A percentile compares a stretch with the other conserved stretches of the same genome.
Conservation (phyloP, 345 rosid species). For the Linum tenue region DNA sequence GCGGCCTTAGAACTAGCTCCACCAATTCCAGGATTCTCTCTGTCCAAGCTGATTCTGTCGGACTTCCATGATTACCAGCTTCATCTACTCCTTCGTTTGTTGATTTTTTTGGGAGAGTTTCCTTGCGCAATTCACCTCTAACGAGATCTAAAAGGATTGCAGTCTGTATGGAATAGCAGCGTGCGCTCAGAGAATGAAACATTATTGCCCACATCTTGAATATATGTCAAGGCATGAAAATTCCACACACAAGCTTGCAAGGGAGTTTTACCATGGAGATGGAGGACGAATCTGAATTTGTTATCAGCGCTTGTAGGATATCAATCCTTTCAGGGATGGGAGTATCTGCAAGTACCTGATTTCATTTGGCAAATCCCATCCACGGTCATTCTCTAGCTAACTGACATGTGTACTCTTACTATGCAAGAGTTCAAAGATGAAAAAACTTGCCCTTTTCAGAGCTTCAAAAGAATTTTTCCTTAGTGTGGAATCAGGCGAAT, state of each 20-base stretch:
- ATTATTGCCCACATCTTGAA: neutral
- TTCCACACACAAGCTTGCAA: slow-evolving; percentile 2
- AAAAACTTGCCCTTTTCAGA: slow-evolving; percentile 49
- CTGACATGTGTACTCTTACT: neutral
- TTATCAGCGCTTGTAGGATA: slow-evolving; percentile 52
- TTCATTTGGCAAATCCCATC: slow-evolving; percentile 7
- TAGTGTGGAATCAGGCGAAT: slow-evolving; percentile 25
- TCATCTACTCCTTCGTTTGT: slow-evolving; percentile 12
- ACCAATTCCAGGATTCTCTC: slow-evolving; percentile 52
- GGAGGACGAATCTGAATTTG: slow-evolving; percentile 54
- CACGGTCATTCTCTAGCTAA: neutral
- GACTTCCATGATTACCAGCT: slow-evolving; percentile 19
- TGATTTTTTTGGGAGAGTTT: slow-evolving; percentile 22
- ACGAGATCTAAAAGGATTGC: slow-evolving; percentile 75
- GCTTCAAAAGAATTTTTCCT: slow-evolving; percentile 68
- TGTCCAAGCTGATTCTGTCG: slow-evolving; percentile 30
- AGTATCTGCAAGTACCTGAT: slow-evolving; percentile 68
- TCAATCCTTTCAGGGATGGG: slow-evolving; percentile 54
- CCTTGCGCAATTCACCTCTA: slow-evolving; percentile 42
- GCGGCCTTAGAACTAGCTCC: slow-evolving; percentile 65
- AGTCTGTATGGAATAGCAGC: slow-evolving; percentile 32
- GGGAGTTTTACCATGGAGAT: slow-evolving; percentile 58
- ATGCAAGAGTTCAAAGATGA: neutral
- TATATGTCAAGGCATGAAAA: slow-evolving; percentile 7
- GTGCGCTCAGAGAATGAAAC: slow-evolving; percentile 8